Conservation (phyloP, 371 early-diverging fungal genomes). For the Mucor saturninus region DNA sequence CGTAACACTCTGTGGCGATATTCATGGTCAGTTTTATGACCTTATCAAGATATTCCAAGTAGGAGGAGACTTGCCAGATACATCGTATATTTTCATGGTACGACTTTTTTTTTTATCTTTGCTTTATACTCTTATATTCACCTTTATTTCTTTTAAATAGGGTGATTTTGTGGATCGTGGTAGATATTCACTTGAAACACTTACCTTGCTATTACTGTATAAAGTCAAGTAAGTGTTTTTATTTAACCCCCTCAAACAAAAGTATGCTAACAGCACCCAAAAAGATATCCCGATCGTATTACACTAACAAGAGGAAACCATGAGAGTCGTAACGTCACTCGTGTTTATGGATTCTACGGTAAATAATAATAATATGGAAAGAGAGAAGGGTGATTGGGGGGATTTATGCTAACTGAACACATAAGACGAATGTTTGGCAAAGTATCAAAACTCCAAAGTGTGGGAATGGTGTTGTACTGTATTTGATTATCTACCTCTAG, state of each 20-base stretch:
- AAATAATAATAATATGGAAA: slow-evolving; percentile 10
- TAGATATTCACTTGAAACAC: slow-evolving; percentile 97
- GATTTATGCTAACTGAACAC: not conserved
- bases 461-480: slow-evolving; percentile 99
- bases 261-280: not conserved
- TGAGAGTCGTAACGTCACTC: slow-evolving; percentile 97
- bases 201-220: slow-evolving; percentile 89
- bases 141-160: slow-evolving; percentile 16
- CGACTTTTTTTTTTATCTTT: not conserved
- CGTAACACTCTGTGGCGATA: slow-evolving; percentile 97
- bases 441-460: slow-evolving; percentile 97
- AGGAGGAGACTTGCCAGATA: slow-evolving; percentile 95
- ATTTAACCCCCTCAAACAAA: too few species aligned
- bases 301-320: slow-evolving; percentile 98
- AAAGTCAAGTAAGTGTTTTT: slow-evolving; percentile 78
- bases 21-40: slow-evolving; percentile 99
- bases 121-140: not conserved
- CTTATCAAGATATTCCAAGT: slow-evolving; percentile 96
- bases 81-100: slow-evolving; percentile 98
- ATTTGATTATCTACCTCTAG: slow-evolving; percentile 97
- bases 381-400: not conserved
- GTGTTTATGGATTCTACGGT: slow-evolving; percentile 99
- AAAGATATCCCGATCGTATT: slow-evolving; percentile 93
- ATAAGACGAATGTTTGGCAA: slow-evolving; percentile 78
- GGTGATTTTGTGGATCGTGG: slow-evolving; percentile 99